These are phyloP conservation scores for Geotrichum aggregatum DNA, from an alignment of 1,139 yeast species.

Conservation along the genomic window DNA sequence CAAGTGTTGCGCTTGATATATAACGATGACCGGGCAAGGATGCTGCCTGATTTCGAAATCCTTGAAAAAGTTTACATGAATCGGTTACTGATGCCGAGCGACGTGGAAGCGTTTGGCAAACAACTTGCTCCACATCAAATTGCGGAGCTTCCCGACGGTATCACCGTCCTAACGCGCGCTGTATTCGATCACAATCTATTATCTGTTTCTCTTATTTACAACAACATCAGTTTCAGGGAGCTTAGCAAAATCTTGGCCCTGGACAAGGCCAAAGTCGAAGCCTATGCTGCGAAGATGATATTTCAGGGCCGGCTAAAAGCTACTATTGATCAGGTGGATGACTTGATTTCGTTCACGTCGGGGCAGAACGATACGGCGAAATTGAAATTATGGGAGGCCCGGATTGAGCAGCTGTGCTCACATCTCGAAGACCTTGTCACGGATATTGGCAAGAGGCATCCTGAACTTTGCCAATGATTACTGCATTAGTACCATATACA, in stretches of 20 bases:
- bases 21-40: slow-evolving; percentile 35
- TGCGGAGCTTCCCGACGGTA: slow-evolving; percentile 33
- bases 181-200: slow-evolving; percentile 39
- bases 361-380: slow-evolving; percentile 21
- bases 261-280: slow-evolving; percentile 33
- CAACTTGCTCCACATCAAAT: slow-evolving; percentile 33
- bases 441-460: slow-evolving; percentile 13
- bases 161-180: slow-evolving; percentile 36
- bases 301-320: slow-evolving; percentile 37
- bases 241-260: slow-evolving; percentile 34
- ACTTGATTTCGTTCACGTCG: slow-evolving; percentile 32
- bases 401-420: slow-evolving; percentile 30
- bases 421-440: slow-evolving; percentile 31
- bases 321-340: slow-evolving; percentile 37
- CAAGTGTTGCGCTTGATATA: slow-evolving; percentile 34
- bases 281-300: slow-evolving; percentile 38
- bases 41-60: slow-evolving; percentile 28
- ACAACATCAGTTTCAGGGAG: slow-evolving; percentile 33
- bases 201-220: slow-evolving; percentile 37
- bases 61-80: slow-evolving; percentile 35
- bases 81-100: slow-evolving; percentile 33
- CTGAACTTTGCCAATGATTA: slow-evolving; percentile 4
- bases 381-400: slow-evolving; percentile 35
- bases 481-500: background rate
- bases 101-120: slow-evolving; percentile 30